Evolutionary conservation across 2,329 filamentous ascomycete species (phyloP).

Genomic region (Aotearoamyces nothofagi): DNA sequence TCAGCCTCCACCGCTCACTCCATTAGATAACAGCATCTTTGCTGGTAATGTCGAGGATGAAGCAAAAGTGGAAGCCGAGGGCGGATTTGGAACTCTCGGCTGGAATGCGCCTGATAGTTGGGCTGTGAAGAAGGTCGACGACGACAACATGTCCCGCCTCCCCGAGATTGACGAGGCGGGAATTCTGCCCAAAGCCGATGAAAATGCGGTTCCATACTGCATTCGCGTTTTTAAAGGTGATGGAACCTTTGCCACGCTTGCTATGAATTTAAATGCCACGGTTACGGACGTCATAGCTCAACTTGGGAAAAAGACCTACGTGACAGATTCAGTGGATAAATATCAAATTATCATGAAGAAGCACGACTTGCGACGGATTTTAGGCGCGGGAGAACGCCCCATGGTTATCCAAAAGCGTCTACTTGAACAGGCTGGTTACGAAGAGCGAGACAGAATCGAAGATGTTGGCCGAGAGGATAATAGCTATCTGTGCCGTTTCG

Average conservation of each 20-base stretch:
- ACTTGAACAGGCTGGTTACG: conserved; percentile 83
- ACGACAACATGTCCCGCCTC: conserved; percentile 41
- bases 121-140: conserved; percentile 65
- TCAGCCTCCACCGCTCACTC: conserved; percentile 53
- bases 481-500: conserved; percentile 90
- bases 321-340: conserved; percentile 80
- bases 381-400: conserved; percentile 65
- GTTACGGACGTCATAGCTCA: conserved; percentile 80
- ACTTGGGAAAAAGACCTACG: conserved; percentile 85
- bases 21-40: conserved; percentile 44
- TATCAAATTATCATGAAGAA: conserved; percentile 94
- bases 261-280: conserved; percentile 67
- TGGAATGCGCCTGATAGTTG: conserved; percentile 97
- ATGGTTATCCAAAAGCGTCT: conserved; percentile 84
- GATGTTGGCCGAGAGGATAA: conserved; percentile 95
- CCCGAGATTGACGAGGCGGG: conserved; percentile 54
- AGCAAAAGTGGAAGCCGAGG: conserved; percentile 12
- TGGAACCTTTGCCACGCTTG: conserved; percentile 86
- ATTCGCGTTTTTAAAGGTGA: conserved; percentile 92
- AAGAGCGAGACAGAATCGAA: conserved; percentile 72
- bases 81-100: conserved; percentile 30
- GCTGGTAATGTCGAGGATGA: conserved; percentile 28
- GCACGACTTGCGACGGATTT: conserved; percentile 73
- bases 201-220: conserved; percentile 67
- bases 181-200: conserved; percentile 52